Percentiles rank a stretch among this genome's conserved stretches.
Evolutionary conservation across 192 early-diverging fungal species (phyloP).

Genomic region (Coemansia sp.): DNA sequence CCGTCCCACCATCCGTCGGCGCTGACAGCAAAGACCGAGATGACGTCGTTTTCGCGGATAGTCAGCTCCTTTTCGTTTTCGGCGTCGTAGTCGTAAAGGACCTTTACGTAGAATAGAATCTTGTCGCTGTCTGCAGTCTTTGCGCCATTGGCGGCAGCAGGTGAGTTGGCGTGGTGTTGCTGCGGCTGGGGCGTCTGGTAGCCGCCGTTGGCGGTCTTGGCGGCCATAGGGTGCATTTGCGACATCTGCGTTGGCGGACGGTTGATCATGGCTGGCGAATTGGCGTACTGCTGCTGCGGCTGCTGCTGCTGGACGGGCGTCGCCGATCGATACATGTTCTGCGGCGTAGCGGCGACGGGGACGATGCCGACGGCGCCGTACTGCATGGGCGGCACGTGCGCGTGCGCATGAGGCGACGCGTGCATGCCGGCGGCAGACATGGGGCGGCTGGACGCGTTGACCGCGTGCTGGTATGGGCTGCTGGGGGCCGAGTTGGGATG

Average conservation of each 20-base stretch:
- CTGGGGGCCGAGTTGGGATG: slow-evolving; percentile 25
- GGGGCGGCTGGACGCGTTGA: slow-evolving; percentile 9
- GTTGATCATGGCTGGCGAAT: slow-evolving; percentile 11
- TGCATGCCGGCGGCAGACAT: slow-evolving; percentile 25
- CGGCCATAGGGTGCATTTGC: slow-evolving; percentile 14
- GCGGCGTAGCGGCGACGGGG: background rate
- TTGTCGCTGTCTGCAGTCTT: background rate
- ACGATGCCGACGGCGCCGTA: background rate
- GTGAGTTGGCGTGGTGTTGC: slow-evolving; percentile 3
- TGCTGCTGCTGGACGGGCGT: slow-evolving; percentile 30
- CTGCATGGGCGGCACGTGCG: background rate
- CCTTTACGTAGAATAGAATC: slow-evolving; percentile 52
- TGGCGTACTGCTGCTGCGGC: slow-evolving; percentile 12
- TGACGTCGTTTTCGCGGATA: slow-evolving; percentile 45
- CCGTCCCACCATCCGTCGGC: slow-evolving; percentile 56
- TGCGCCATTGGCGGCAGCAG: slow-evolving; percentile 2
- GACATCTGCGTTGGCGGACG: slow-evolving; percentile 45
- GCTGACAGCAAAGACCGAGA: slow-evolving; percentile 46
- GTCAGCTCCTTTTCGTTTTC: slow-evolving; percentile 49
- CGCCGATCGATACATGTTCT: slow-evolving; percentile 1
- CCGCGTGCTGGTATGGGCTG: slow-evolving; percentile 30
- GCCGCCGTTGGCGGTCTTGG: background rate
- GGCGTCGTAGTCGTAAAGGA: slow-evolving; percentile 52
- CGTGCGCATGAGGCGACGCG: background rate
- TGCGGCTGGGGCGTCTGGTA: slow-evolving; percentile 12